phyloP scores from a whole-genome alignment of 2,329 filamentous ascomycete genomes.

The Trichothecium roseum region DNA sequence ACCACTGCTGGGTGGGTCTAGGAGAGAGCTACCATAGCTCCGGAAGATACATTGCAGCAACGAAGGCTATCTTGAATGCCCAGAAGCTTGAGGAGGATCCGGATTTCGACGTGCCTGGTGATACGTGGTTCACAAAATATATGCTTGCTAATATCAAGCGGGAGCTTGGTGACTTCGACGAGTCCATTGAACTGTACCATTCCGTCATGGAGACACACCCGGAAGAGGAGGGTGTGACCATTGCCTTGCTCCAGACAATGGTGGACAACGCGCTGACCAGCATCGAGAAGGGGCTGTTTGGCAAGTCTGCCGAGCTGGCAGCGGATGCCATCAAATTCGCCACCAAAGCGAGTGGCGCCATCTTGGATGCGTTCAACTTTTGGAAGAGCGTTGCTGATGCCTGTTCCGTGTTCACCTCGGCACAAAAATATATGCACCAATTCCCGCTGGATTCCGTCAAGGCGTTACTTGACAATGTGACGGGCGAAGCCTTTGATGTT shows the following conservation, averaged over 20 bases:
- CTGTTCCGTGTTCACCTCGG: constrained; percentile 70
- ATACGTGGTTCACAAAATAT: constrained; percentile 92
- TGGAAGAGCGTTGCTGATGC: constrained; percentile 92
- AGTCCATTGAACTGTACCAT: constrained; percentile 68
- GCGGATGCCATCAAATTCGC: constrained; percentile 60
- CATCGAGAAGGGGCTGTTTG: constrained; percentile 76
- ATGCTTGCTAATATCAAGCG: constrained; percentile 93
- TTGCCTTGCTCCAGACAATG: constrained; percentile 80
- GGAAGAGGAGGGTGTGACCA: constrained; percentile 73
- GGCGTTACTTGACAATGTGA: constrained; percentile 44
- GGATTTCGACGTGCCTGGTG: constrained; percentile 39
- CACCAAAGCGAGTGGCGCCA: constrained; percentile 44
- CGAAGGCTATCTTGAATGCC: constrained; percentile 80
- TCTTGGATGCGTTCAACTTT: constrained; percentile 73
- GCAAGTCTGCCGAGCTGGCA: constrained; percentile 66
- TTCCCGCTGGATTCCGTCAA: constrained; percentile 52
- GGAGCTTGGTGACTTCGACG: constrained; percentile 82
- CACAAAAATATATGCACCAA: constrained; percentile 55
- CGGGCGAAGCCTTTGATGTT: constrained; percentile 46
- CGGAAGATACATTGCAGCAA: constrained; percentile 86
- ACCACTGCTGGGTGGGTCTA: constrained; percentile 91
- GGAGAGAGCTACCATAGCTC: constrained; percentile 97
- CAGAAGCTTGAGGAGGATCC: constrained; percentile 59
- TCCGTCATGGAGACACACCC: constrained; percentile 58
- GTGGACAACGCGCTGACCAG: constrained; percentile 71